A percentile compares a stretch with the other conserved stretches of the same genome.
phyloP scores from a whole-genome alignment of 2,329 filamentous ascomycete species.

The Scopulariopsis brevicaulis region DNA sequence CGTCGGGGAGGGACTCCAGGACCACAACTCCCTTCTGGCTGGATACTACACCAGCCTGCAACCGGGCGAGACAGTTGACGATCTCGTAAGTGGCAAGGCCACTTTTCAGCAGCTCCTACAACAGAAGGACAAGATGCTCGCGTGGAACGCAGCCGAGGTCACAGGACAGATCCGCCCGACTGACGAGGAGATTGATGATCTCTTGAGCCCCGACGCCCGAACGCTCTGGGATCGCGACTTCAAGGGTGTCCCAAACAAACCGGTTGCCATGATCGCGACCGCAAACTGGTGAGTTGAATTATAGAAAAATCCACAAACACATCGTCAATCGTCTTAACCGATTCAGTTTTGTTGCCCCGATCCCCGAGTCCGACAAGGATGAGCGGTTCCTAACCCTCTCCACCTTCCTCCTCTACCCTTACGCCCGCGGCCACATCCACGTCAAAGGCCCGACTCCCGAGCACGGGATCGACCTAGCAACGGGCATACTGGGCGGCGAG shows the following conservation, averaged over 20 bases:
- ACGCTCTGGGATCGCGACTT: conserved; percentile 40
- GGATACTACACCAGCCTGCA: conserved; percentile 34
- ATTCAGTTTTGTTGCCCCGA: conserved; percentile 16
- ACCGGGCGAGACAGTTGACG: conserved; percentile 30
- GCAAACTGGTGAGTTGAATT: conserved; percentile 10
- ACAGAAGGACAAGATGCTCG: conserved; percentile 23
- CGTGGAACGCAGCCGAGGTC: conserved; percentile 43
- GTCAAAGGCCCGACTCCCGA: conserved; percentile 26
- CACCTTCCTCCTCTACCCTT: conserved; percentile 46
- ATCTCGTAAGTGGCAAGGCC: conserved; percentile 12
- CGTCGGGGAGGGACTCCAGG: conserved; percentile 34
- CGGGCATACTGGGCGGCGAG: conserved; percentile 34
- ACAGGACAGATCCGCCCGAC: conserved; percentile 41
- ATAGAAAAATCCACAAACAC: background rate
- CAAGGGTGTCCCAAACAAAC: conserved; percentile 12
- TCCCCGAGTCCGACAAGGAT: conserved; percentile 19
- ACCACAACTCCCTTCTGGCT: conserved; percentile 32
- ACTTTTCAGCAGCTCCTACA: conserved; percentile 11
- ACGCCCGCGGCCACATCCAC: conserved; percentile 47
- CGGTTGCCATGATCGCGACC: conserved; percentile 12
- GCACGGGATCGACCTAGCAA: conserved; percentile 34
- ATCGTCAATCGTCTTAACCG: background rate
- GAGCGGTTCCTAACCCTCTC: conserved; percentile 37
- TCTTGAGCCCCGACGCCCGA: conserved; percentile 34
- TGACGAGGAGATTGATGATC: conserved; percentile 33